phyloP scores from a whole-genome alignment of 495 filamentous ascomycete genomes.

The Aspergillus incahuasiensis region DNA sequence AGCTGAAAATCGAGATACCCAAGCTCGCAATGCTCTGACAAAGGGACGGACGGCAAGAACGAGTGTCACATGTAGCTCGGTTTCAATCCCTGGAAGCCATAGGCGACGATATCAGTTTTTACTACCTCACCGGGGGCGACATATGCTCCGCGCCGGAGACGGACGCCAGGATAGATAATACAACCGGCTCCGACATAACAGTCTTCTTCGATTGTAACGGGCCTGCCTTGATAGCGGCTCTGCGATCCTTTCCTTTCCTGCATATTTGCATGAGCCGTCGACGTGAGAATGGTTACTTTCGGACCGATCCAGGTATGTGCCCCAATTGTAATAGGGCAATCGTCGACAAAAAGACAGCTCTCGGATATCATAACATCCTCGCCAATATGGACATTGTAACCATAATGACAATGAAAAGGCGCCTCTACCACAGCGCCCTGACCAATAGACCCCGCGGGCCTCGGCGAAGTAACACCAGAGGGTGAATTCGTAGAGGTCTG shows the following conservation, averaged over 20 bases:
- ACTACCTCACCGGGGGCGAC: slow-evolving; percentile 47
- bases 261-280: slow-evolving; percentile 71
- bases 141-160: slow-evolving; percentile 38
- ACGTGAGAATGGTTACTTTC: slow-evolving; percentile 80
- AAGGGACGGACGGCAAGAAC: neutral
- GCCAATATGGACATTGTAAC: slow-evolving; percentile 87
- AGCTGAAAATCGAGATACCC: neutral
- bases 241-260: slow-evolving; percentile 68
- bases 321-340: slow-evolving; percentile 69
- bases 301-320: slow-evolving; percentile 75
- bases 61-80: slow-evolving; percentile 39
- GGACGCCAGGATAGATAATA: slow-evolving; percentile 66
- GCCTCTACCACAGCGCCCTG: slow-evolving; percentile 76
- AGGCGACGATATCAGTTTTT: slow-evolving; percentile 39
- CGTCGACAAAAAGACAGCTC: slow-evolving; percentile 84
- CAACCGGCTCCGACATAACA: slow-evolving; percentile 84
- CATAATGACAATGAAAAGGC: slow-evolving; percentile 92
- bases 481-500: slow-evolving; percentile 43
- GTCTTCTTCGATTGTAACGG: slow-evolving; percentile 80
- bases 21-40: neutral
- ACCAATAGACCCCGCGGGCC: slow-evolving; percentile 58
- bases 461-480: slow-evolving; percentile 34
- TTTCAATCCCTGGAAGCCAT: slow-evolving; percentile 43
- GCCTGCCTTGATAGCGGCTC: slow-evolving; percentile 65
- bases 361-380: slow-evolving; percentile 81